Evolutionary conservation across 2,329 filamentous ascomycete species (phyloP), one percentile per base, ranked within the genome.

Genomic region (Aspergillus sp.): DNA sequence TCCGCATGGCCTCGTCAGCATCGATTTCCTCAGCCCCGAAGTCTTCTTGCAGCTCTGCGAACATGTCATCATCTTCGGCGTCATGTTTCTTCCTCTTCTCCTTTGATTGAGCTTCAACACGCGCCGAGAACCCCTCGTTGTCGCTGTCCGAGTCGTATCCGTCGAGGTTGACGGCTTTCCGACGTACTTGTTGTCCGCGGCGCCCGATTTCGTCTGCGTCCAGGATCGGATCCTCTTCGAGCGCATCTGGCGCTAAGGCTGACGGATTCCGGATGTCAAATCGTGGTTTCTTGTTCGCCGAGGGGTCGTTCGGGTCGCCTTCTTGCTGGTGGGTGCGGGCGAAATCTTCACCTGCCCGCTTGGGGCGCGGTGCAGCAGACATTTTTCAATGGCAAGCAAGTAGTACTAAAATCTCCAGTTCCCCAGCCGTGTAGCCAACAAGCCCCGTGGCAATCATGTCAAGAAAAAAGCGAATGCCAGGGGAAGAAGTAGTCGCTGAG

Each of bases 251-350:
- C 2, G 88, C 91, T 4, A 98, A 80, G 1, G 87, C 89, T 10
- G 90, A 95, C 3, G 93, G 93, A 64, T 98, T 97, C 54, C 93
- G 88, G 45, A 93, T 75, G 67, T 98, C 93, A 69, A 98, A 98
- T 61, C 87, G 88, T 49, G 88, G 85, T 62, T 89, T 90, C 66
- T 94, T 94, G 44, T 73, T 65, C 2, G 73, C 67, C 1, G 64
- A 63, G 29, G 76, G 71, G 42, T 76, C 73, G 44, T 64, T 66
- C 44, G 58, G 54, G 41, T 61, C 62, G 45, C 71, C 66, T 42
- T 71, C 68, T 45, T 78, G 73, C 60, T 87, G 83, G 64, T 91
- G 82, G 12, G 81, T 82, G 48, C 87, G 83, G 40, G 85, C 82
- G 63, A 86, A 94, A 57, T 83, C 81, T 71, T 95, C 89, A 58